Conservation (phyloP, 371 early-diverging fungal species). For the Parasitella parasitica region DNA sequence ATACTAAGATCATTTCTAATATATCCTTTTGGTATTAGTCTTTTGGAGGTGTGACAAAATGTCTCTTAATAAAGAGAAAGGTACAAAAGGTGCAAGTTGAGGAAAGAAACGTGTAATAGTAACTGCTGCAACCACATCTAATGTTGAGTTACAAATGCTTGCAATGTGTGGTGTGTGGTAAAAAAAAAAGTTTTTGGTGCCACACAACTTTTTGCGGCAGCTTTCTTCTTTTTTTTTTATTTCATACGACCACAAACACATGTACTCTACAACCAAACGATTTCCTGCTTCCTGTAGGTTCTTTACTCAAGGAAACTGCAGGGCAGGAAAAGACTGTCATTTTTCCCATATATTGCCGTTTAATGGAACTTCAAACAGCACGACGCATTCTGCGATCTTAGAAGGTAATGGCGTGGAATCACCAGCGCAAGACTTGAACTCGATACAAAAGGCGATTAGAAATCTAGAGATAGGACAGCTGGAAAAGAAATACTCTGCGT, state of each 20-base stretch:
- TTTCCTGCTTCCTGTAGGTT: constrained; percentile 51
- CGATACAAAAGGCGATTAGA: constrained; percentile 40
- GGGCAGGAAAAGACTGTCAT: constrained; percentile 46
- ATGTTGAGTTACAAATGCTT: no score
- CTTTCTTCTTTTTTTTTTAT: not conserved
- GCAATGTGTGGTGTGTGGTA: no score
- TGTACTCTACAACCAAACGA: constrained; percentile 35
- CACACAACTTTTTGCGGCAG: not conserved
- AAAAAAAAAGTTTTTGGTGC: no score
- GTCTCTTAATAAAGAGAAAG: no score
- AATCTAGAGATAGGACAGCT: constrained; percentile 44
- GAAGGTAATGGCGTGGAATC: not conserved
- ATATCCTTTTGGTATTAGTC: no score
- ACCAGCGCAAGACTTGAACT: constrained; percentile 18
- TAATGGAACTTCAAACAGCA: constrained; percentile 23
- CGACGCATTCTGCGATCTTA: constrained; percentile 3
- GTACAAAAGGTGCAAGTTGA: no score
- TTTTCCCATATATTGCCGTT: constrained; percentile 51
- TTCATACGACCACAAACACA: not conserved
- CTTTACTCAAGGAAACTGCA: constrained; percentile 46
- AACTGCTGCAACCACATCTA: no score
- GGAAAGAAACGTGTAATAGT: no score
- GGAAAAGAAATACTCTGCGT: constrained; percentile 31
- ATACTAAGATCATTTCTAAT: no score
- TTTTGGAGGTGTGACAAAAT: no score